phyloP scores from a whole-genome alignment of 2,329 filamentous ascomycete species.

The Pseudogymnoascus sp. region DNA sequence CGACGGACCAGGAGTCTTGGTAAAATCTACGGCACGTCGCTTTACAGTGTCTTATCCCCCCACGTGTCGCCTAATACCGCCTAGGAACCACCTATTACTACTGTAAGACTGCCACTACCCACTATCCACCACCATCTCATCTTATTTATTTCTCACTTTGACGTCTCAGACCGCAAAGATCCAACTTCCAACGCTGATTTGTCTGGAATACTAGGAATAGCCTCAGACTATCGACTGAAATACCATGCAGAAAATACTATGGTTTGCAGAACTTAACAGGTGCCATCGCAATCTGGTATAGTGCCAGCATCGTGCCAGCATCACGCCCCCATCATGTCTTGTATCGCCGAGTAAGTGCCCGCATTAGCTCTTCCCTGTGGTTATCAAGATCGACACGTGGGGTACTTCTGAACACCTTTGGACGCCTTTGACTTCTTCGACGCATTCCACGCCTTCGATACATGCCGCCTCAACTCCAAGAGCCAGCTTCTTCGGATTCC shows the following conservation, averaged over 20 bases:
- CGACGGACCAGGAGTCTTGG: no score
- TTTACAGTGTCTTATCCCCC: neutral
- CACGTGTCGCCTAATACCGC: neutral
- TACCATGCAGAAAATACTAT: neutral
- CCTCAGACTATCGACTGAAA: neutral
- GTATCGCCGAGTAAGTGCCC: neutral
- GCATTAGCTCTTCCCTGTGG: constrained; percentile 5
- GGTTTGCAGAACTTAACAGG: neutral
- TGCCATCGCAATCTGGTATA: neutral
- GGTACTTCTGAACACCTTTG: neutral
- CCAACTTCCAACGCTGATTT: neutral
- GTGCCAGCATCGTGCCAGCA: neutral
- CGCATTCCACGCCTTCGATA: neutral
- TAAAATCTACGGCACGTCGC: neutral
- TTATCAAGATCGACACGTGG: constrained; percentile 8
- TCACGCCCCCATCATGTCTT: neutral
- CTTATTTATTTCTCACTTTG: neutral
- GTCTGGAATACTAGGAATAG: neutral
- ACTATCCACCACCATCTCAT: neutral
- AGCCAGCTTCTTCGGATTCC: neutral
- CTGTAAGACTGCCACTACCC: neutral
- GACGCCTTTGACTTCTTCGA: neutral
- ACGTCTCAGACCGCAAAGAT: neutral
- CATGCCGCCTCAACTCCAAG: neutral
- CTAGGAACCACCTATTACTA: neutral